Evolutionary conservation across 2,329 filamentous ascomycete genomes (phyloP).

Genomic region (Tolypocladium nubicola): DNA sequence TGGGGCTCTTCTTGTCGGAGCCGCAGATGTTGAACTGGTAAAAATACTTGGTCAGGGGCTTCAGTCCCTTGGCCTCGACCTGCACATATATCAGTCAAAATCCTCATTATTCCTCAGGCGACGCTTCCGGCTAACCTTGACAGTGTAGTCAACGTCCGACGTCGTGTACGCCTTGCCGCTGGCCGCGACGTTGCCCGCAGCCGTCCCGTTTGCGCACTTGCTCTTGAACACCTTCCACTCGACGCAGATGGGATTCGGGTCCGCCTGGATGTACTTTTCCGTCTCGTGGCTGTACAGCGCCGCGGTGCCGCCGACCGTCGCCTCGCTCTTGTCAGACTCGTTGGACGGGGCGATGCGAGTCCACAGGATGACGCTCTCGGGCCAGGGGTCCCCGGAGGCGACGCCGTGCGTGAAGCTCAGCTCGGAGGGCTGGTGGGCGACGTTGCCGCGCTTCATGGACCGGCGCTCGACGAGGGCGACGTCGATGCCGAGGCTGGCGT

Average conservation of each 20-base stretch:
- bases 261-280: slow-evolving; percentile 30
- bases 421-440: slow-evolving; percentile 29
- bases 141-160: slow-evolving; percentile 64
- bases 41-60: slow-evolving; percentile 54
- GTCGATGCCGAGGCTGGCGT: slow-evolving; percentile 53
- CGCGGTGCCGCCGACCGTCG: slow-evolving; percentile 30
- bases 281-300: slow-evolving; percentile 37
- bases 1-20: slow-evolving; percentile 47
- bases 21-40: slow-evolving; percentile 62
- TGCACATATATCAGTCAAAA: slow-evolving; percentile 13
- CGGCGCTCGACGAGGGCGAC: slow-evolving; percentile 50
- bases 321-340: slow-evolving; percentile 35
- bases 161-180: slow-evolving; percentile 56
- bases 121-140: slow-evolving; percentile 40
- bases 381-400: slow-evolving; percentile 36
- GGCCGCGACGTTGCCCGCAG: slow-evolving; percentile 31
- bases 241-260: slow-evolving; percentile 50
- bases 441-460: slow-evolving; percentile 30
- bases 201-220: slow-evolving; percentile 24
- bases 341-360: slow-evolving; percentile 33
- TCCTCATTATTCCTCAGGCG: neutral
- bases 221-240: slow-evolving; percentile 49
- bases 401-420: slow-evolving; percentile 57
- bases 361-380: slow-evolving; percentile 48
- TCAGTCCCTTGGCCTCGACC: slow-evolving; percentile 53